Percentiles rank a stretch among this genome's conserved stretches.
Conservation (phyloP, 1,284 basidiomycete genomes). For the Hymenochaete sp. region DNA sequence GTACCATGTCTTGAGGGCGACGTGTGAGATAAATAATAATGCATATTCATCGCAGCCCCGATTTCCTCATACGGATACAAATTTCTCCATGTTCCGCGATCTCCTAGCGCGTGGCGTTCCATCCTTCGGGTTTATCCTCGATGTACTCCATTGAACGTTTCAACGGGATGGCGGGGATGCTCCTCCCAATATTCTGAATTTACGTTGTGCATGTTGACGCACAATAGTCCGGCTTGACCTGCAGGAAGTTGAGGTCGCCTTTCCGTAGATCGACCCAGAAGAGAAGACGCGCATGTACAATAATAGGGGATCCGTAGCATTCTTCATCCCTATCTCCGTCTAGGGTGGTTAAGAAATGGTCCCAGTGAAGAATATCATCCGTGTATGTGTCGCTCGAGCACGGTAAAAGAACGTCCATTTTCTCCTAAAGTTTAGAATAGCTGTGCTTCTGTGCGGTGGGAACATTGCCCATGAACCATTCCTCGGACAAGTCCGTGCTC, state of each 20-base stretch:
- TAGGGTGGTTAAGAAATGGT: constrained; percentile 19
- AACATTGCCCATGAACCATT: constrained; percentile 18
- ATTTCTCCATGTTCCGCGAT: constrained; percentile 14
- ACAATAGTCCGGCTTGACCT: constrained; percentile 31
- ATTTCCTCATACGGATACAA: constrained; percentile 7
- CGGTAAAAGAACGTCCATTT: constrained; percentile 20
- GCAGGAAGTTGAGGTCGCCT: constrained; percentile 31
- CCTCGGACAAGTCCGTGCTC: neutral
- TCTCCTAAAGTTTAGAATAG: constrained; percentile 19
- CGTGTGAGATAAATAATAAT: too few relatives aligned
- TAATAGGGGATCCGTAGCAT: constrained; percentile 26
- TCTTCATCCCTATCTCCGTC: constrained; percentile 17
- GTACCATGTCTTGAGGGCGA: too few relatives aligned
- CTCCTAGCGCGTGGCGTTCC: constrained; percentile 5
- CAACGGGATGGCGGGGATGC: constrained; percentile 29
- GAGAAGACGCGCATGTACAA: neutral
- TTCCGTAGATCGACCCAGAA: constrained; percentile 29
- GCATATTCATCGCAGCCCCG: neutral
- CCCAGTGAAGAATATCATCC: constrained; percentile 34
- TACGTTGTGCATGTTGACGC: constrained; percentile 32
- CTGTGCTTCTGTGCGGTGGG: constrained; percentile 18
- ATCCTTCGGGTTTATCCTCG: constrained; percentile 7
- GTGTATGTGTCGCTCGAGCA: constrained; percentile 24
- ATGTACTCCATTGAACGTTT: constrained; percentile 30
- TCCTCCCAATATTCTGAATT: constrained; percentile 31